These are phyloP conservation scores for Metarhizium anisopliae DNA, from an alignment of 2,329 filamentous ascomycete species.

Conservation along the genomic window DNA sequence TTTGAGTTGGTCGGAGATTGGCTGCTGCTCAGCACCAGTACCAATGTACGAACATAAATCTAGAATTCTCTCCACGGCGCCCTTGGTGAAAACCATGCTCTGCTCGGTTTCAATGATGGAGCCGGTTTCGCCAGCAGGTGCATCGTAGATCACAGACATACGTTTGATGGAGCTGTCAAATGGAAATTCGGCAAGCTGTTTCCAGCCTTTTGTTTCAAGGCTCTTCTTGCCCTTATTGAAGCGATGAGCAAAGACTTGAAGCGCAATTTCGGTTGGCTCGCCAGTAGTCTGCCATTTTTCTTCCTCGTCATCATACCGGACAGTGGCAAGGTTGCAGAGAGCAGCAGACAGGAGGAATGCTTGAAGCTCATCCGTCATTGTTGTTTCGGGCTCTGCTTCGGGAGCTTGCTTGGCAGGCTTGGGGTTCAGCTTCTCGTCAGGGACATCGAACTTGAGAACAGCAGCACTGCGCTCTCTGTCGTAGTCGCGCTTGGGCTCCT, in stretches of 20 bases:
- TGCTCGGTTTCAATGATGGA: conserved; percentile 30
- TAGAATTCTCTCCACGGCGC: conserved; percentile 51
- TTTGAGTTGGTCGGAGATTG: conserved; percentile 43
- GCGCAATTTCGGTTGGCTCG: conserved; percentile 66
- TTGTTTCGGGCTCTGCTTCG: conserved; percentile 27
- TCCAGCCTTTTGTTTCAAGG: conserved; percentile 46
- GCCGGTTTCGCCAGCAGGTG: conserved; percentile 29
- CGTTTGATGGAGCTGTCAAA: conserved; percentile 72
- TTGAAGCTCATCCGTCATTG: conserved; percentile 40
- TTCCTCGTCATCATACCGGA: conserved; percentile 44
- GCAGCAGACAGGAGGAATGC: conserved; percentile 47
- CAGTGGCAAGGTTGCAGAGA: conserved; percentile 57
- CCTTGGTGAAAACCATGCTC: conserved; percentile 52
- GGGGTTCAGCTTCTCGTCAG: conserved; percentile 42
- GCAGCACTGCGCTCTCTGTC: conserved; percentile 51
- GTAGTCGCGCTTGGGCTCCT: conserved; percentile 41
- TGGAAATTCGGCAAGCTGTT: conserved; percentile 61
- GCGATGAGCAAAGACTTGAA: conserved; percentile 65
- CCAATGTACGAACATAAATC: conserved; percentile 45
- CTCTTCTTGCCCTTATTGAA: conserved; percentile 51
- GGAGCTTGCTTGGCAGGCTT: conserved; percentile 18
- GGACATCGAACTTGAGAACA: conserved; percentile 54
- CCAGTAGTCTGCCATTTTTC: conserved; percentile 57
- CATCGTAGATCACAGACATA: conserved; percentile 67
- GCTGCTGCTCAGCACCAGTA: conserved; percentile 29